Percentiles rank a stretch among this genome's conserved stretches.
Conservation (phyloP, 495 filamentous ascomycete genomes). For the Penicillium macrosclerotiorum region DNA sequence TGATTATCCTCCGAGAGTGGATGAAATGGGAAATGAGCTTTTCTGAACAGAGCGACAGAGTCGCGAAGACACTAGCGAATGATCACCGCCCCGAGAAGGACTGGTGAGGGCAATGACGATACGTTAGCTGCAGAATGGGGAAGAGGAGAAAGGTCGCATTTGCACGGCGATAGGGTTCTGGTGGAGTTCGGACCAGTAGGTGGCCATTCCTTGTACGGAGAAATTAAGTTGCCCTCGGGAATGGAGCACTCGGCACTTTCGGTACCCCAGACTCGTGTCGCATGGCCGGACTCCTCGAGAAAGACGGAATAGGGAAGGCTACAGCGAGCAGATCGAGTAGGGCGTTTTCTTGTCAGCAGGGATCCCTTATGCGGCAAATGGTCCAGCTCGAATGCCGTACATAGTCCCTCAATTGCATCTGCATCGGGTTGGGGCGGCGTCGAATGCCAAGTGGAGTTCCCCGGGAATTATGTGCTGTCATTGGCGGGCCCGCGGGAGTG, state of each 20-base stretch:
- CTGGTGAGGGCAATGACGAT: background rate
- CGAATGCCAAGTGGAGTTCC: conserved; percentile 15
- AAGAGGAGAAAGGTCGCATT: conserved; percentile 5
- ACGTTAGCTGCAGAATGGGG: conserved; percentile 10
- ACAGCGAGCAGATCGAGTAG: conserved; percentile 2
- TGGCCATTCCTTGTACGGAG: conserved; percentile 1
- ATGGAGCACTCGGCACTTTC: conserved; percentile 17
- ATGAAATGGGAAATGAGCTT: background rate
- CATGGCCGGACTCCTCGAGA: background rate
- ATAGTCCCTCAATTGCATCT: background rate
- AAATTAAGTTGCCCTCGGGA: conserved; percentile 30
- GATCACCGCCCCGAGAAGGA: conserved; percentile 4
- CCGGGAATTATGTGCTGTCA: conserved; percentile 13
- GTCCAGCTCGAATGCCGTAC: conserved; percentile 3
- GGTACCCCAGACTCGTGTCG: conserved; percentile 18
- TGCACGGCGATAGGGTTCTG: conserved; percentile 15
- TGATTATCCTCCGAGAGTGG: conserved; percentile 18
- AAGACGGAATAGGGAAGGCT: conserved; percentile 7
- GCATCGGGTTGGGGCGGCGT: background rate
- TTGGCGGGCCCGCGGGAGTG: conserved; percentile 20
- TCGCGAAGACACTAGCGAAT: background rate
- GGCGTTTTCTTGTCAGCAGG: conserved; percentile 1
- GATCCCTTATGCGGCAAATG: conserved; percentile 4
- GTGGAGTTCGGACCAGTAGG: conserved; percentile 18
- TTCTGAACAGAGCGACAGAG: conserved; percentile 2